A percentile compares a stretch with the other conserved stretches of the same genome.
Evolutionary conservation across 2,329 filamentous ascomycete species (phyloP).

Genomic region (Fonsecaea monophora): DNA sequence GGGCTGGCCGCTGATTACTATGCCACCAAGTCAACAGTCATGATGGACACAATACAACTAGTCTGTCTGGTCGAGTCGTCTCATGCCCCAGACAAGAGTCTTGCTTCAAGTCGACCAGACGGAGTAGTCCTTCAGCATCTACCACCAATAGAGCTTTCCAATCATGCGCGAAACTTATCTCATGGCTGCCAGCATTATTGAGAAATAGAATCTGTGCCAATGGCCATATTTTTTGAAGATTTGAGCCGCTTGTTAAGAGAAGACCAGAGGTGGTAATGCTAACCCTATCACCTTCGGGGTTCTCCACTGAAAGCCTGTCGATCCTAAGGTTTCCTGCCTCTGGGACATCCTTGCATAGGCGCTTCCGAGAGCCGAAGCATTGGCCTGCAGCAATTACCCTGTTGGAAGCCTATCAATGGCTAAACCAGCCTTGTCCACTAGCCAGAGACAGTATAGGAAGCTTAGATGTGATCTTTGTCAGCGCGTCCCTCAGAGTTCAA

Average conservation of each 20-base stretch:
- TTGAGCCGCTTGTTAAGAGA: background rate
- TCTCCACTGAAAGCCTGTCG: background rate
- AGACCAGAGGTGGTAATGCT: background rate
- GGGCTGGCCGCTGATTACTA: slow-evolving; percentile 32
- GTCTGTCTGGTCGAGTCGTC: background rate
- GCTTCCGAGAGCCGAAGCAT: background rate
- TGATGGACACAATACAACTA: background rate
- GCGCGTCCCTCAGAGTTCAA: background rate
- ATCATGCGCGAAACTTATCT: background rate
- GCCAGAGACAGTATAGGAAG: background rate
- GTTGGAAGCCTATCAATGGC: background rate
- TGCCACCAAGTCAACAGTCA: slow-evolving; percentile 27
- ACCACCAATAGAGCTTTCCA: background rate
- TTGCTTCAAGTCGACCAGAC: background rate
- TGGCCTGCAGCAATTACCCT: background rate
- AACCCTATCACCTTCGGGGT: background rate
- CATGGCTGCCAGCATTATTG: background rate
- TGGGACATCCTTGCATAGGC: background rate
- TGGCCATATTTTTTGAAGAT: background rate
- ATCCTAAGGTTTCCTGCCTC: background rate
- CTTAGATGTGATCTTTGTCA: slow-evolving; percentile 1
- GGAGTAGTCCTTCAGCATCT: background rate
- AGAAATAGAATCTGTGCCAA: background rate
- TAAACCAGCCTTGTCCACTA: background rate
- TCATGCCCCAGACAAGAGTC: background rate